These are phyloP conservation scores for Neurospora discreta DNA, from an alignment of 495 filamentous ascomycete genomes.

Conservation along the genomic window DNA sequence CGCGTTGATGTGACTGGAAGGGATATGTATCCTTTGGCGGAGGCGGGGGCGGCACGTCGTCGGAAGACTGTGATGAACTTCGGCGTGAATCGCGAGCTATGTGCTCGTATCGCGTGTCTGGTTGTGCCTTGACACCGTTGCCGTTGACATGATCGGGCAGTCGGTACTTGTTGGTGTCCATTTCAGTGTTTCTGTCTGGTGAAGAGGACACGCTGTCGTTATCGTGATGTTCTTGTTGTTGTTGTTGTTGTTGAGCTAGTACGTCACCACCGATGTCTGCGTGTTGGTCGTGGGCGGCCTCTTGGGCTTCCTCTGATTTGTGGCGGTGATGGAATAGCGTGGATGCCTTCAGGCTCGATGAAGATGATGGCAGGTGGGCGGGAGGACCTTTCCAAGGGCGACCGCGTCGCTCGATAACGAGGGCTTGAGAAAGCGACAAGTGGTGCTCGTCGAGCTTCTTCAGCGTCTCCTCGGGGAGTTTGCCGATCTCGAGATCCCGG, in stretches of 20 bases:
- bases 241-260: not conserved
- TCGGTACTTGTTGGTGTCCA: constrained; percentile 55
- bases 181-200: constrained; percentile 30
- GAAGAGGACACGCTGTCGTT: not conserved
- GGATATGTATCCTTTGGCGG: constrained; percentile 36
- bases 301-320: constrained; percentile 8
- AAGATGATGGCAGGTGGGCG: constrained; percentile 25
- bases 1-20: constrained; percentile 6
- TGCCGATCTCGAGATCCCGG: constrained; percentile 44
- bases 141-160: constrained; percentile 50
- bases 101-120: constrained; percentile 40
- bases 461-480: constrained; percentile 64
- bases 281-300: constrained; percentile 3
- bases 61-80: constrained; percentile 20
- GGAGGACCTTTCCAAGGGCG: constrained; percentile 50
- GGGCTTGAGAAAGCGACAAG: constrained; percentile 41
- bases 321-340: constrained; percentile 12
- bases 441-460: constrained; percentile 55
- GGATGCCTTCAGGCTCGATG: constrained; percentile 22
- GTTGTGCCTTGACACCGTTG: constrained; percentile 47
- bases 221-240: not conserved
- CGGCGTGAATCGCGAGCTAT: constrained; percentile 31
- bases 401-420: constrained; percentile 46
- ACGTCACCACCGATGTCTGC: not conserved
- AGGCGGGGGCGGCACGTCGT: constrained; percentile 23